Evolutionary conservation across 73 alveolate species (phyloP).

Genomic region (Symbiodinium pilosum): DNA sequence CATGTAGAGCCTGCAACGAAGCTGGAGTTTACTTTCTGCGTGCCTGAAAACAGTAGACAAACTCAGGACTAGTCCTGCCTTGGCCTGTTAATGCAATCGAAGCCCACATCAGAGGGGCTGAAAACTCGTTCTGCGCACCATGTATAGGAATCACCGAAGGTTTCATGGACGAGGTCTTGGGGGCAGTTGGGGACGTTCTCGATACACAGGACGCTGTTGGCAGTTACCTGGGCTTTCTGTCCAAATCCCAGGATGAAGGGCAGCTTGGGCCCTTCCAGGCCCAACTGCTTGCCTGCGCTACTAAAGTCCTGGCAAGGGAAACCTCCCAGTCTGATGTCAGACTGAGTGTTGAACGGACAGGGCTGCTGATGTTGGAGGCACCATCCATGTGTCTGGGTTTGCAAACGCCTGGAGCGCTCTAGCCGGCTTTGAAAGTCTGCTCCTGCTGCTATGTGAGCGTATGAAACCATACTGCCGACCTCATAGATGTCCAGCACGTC

Average conservation of each 20-base stretch:
- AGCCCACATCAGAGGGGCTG: background rate
- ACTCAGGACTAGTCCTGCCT: background rate
- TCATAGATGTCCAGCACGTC: background rate
- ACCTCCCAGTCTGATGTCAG: background rate
- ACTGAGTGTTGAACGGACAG: background rate
- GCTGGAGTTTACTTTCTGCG: no score
- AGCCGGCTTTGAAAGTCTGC: background rate
- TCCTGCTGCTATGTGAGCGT: background rate
- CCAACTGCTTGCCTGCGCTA: background rate
- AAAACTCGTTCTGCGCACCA: background rate
- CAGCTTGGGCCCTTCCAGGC: background rate
- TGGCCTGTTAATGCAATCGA: background rate
- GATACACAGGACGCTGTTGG: background rate
- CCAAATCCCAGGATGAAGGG: background rate
- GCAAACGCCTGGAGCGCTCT: background rate
- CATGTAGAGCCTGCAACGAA: slow-evolving; percentile 19
- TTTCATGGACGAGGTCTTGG: background rate
- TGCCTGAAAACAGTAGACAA: no score
- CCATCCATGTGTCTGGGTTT: background rate
- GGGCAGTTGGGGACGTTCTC: slow-evolving; percentile 4
- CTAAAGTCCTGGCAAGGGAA: slow-evolving; percentile 44
- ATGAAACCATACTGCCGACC: background rate
- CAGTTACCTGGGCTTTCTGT: background rate
- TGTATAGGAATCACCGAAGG: background rate
- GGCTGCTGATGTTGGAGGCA: background rate